These are phyloP conservation scores for Cryptosporidium sp. DNA, from an alignment of 169 alveolate species.

Conservation along the genomic window DNA sequence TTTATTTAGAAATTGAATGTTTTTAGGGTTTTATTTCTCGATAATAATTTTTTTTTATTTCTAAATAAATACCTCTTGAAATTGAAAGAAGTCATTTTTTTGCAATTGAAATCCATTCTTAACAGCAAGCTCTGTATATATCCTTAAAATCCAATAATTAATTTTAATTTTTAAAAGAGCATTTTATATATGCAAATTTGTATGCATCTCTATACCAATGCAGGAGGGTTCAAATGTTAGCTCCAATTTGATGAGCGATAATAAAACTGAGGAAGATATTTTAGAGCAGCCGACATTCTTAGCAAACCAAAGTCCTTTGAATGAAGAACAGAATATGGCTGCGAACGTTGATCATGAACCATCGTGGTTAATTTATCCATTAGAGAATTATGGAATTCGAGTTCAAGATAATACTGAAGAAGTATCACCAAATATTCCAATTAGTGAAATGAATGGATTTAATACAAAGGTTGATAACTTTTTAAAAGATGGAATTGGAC, in stretches of 20 bases:
- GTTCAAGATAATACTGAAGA: slow-evolving; percentile 40
- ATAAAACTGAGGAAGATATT: background rate
- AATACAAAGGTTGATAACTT: slow-evolving; percentile 63
- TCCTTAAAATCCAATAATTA: background rate
- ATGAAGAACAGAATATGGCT: slow-evolving; percentile 8
- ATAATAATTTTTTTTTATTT: too few relatives aligned
- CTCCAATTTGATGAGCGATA: background rate
- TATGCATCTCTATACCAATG: background rate
- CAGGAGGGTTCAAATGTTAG: background rate
- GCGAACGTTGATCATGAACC: slow-evolving; percentile 65
- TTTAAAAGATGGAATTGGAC: slow-evolving; percentile 78
- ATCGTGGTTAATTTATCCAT: slow-evolving; percentile 62
- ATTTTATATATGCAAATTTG: background rate
- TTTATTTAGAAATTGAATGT: background rate
- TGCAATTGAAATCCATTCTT: background rate
- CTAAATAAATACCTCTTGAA: too few relatives aligned
- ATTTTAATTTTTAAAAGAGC: background rate
- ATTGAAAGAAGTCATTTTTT: background rate
- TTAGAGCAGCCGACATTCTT: slow-evolving; percentile 16
- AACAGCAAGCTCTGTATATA: background rate
- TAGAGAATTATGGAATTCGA: slow-evolving; percentile 68
- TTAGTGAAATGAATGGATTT: slow-evolving; percentile 67
- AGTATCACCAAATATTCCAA: background rate
- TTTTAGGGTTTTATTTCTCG: background rate
- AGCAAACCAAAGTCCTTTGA: slow-evolving; percentile 3